Base-by-base conservation (phyloP, 2,329 filamentous ascomycete genomes). In the Endocalyx cinctus region DNA sequence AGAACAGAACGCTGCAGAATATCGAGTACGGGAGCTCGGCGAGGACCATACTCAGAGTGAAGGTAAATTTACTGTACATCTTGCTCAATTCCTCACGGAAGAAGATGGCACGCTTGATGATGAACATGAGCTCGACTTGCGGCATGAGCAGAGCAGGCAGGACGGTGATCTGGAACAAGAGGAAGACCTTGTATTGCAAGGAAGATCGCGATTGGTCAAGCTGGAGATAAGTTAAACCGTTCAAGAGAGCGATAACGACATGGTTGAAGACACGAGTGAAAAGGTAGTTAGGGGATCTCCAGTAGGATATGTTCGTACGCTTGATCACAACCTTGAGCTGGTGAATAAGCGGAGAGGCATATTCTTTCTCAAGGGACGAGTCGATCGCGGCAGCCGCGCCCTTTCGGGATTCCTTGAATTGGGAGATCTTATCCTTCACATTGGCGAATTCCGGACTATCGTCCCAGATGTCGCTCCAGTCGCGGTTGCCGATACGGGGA, bases 231-330 rank as follows among this genome's bases (percentile, higher is more conserved):
- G 82, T 82, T 10, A 94, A 70, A 47, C 88, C 88, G 0, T 83
- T 87, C 35, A 94, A 64, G 11, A 94, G 53, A 1, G 84, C 82
- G 44, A 94, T 84, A 40, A 79, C 75, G 39, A 90, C 67, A 56
- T 94, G 87, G 54, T 84, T 89, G 69, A 90, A 94, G 13, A 94
- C 67, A 13, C 87, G 77, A 1, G 87, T 94, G 59, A 94, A 92
- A 33, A 87, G 80, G 57, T 95, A 95, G 64, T 94, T 88, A 22
- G 85, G 85, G 2, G 83, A 85, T 26, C 88, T 74, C 86, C 86
- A 95, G 67, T 85, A 90, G 0, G 84, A 74, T 4, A 87, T 66
- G 57, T 87, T 84, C 44, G 82, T 87, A 37, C 89, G 79, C 37
- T 65, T 69, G 46, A 79, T 73, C 18, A 94, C 87, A 3, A 84